Base-by-base conservation (phyloP, 805 yeast species). In the Spathaspora passalidarum region DNA sequence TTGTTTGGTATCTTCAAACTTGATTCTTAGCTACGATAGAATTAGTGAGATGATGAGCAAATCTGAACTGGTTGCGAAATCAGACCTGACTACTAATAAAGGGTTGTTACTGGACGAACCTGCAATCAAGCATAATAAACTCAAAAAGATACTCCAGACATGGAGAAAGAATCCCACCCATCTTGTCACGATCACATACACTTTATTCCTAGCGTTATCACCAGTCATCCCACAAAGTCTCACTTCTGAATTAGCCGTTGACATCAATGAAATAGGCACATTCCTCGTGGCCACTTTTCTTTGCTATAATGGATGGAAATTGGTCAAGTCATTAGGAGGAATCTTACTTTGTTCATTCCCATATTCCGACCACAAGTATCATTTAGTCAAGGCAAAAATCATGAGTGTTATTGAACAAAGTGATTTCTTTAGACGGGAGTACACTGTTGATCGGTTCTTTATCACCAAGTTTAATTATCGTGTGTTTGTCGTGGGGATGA, bases 401-500 rank as follows among this genome's bases (percentile, higher is more conserved):
- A 62, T 61, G n/a, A 74, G 72, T 38, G 59, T 62, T 9, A 73
- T 86, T n/a, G 60, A 66, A 20, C 56, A 59, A 1, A 61, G 82
- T n/a, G 81, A 79, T 11, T 66, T 65, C 32, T 86, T 78, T 62
- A 80, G 76, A 54, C 61, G 73, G 2, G 62, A 67, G 4, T 84
- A 81, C 55, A 57, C 59, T 5, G 57, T 86, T 13, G 69, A 75
- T 11, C 69, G 60, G 55, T 68, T 86, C 7, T 67, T 78, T 42
- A 65, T 86, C 5, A 74, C 86, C 2, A 81, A 84, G 52, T 82
- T 84, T 32, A 86, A 82, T 57, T 79, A 81, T 57, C 76, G 75
- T 48, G 64, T 84, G 3, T 80, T 74, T 53, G 72, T 86, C 19
- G 78, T 83, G 2, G 75, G 88, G 2, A 50, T 84, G 14, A 74